Evolutionary conservation across 2,329 filamentous ascomycete genomes (phyloP), one percentile per base, ranked within the genome.

Genomic region (Cercospora berteroae): DNA sequence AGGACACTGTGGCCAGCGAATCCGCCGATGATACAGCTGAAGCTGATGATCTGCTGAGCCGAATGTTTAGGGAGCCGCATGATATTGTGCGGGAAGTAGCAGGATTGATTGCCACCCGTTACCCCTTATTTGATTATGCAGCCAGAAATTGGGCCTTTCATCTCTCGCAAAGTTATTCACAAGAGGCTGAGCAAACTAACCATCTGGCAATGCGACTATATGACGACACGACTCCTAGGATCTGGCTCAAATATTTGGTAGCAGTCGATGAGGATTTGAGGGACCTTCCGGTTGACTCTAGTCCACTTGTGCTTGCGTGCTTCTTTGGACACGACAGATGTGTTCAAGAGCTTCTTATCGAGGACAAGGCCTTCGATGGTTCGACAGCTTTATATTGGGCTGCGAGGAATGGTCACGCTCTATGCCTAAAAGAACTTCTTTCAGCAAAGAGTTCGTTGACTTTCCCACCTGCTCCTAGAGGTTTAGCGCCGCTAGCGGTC

Each of bases 381-480:
- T 58, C 55, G 55, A 58, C 20, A 31, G 55, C 55, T 58, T n/a
- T 33, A 27, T 58, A 58, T 33, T 58, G 55, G 55, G 55, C 55
- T 58, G 20, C 55, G 27, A 58, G 55, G 55, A 58, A 58, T 58
- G 55, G 55, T 18, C 55, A 58, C 33, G 27, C 23, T 31, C 55
- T 27, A 58, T 58, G 55, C 33, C 20, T 58, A 18, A 33, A 58
- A 18, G 27, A 27, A 18, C 27, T 58, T 58, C 55, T 58, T 31
- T 58, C 55, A 31, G 27, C 55, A 58, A 33, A 33, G 33, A 58
- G 20, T 33, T 31, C 23, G 27, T 31, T 58, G 55, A 58, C 20
- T 20, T 33, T 18, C 33, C n/a, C n/a, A 31, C 33, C 55, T 58
- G 27, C 20, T 27, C 27, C 33, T 27, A 27, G 55, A 58, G 55